A percentile compares a stretch with the other conserved stretches of the same genome.
Evolutionary conservation across 1,284 basidiomycete species (phyloP).

Genomic region (Xerocomus nothofagi): DNA sequence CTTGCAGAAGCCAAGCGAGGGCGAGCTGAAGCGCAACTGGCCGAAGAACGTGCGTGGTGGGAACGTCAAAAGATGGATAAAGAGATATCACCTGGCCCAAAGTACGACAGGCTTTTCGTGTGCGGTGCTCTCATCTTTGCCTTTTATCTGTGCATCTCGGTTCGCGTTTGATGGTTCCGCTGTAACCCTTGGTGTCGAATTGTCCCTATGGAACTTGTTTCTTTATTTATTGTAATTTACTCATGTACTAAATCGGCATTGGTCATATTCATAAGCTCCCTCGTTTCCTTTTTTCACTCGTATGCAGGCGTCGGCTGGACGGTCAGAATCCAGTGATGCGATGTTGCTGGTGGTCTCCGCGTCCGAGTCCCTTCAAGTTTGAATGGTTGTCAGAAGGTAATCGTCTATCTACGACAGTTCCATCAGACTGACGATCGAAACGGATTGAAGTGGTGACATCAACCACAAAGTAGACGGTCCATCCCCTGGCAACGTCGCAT

Average conservation of each 20-base stretch:
- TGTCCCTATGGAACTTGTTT: not conserved
- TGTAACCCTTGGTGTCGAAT: not conserved
- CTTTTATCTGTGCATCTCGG: slow-evolving; percentile 19
- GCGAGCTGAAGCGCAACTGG: slow-evolving; percentile 16
- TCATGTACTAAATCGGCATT: not conserved
- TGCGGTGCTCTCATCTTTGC: slow-evolving; percentile 18
- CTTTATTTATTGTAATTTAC: slow-evolving; percentile 9
- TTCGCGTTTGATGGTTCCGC: slow-evolving; percentile 9
- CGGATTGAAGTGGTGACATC: slow-evolving; percentile 51
- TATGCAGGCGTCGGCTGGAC: slow-evolving; percentile 25
- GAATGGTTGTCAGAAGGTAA: slow-evolving; percentile 5
- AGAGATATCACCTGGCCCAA: slow-evolving; percentile 2
- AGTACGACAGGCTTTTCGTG: slow-evolving; percentile 10
- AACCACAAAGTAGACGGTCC: slow-evolving; percentile 55
- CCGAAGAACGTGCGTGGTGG: slow-evolving; percentile 15
- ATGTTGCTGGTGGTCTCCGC: slow-evolving; percentile 31
- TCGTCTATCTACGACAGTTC: slow-evolving; percentile 4
- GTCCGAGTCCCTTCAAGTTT: slow-evolving; percentile 32
- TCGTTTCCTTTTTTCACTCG: slow-evolving; percentile 33
- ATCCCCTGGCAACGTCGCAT: slow-evolving; percentile 1
- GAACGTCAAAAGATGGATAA: slow-evolving; percentile 14
- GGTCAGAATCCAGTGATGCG: slow-evolving; percentile 15
- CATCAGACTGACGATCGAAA: slow-evolving; percentile 14
- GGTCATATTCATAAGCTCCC: slow-evolving; percentile 28
- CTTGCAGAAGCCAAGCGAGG: slow-evolving; percentile 14